A percentile compares a stretch with the other conserved stretches of the same genome.
These are phyloP conservation scores for Arachnopeziza araneosa DNA, from an alignment of 2,329 filamentous ascomycete genomes.

Conservation along the genomic window DNA sequence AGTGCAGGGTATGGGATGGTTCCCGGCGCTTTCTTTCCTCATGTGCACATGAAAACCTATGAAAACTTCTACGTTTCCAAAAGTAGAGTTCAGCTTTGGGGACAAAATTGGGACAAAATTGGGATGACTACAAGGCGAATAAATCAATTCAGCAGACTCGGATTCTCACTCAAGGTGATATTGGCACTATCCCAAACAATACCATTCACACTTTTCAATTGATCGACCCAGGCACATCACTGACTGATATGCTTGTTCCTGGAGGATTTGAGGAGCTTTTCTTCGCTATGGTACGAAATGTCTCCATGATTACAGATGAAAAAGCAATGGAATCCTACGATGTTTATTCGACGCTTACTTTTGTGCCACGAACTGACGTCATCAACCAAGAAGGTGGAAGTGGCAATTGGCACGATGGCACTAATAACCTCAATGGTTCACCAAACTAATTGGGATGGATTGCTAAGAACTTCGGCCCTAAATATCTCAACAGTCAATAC, in stretches of 20 bases:
- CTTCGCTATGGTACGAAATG: background rate
- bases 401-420: background rate
- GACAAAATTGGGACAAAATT: slow-evolving; percentile 30
- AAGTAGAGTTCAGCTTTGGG: slow-evolving; percentile 42
- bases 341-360: background rate
- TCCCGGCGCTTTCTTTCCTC: slow-evolving; percentile 33
- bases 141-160: slow-evolving; percentile 29
- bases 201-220: slow-evolving; percentile 45
- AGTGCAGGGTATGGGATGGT: background rate
- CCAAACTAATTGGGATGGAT: background rate
- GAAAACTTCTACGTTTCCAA: slow-evolving; percentile 43
- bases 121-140: slow-evolving; percentile 10
- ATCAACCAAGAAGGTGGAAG: background rate
- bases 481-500: background rate
- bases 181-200: slow-evolving; percentile 39
- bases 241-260: slow-evolving; percentile 40
- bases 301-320: background rate
- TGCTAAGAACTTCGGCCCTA: background rate
- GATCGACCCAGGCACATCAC: slow-evolving; percentile 41
- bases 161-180: slow-evolving; percentile 40
- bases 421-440: background rate
- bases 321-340: background rate
- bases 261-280: slow-evolving; percentile 39
- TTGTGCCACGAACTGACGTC: background rate
- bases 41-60: slow-evolving; percentile 38